Evolutionary conservation across 2,329 filamentous ascomycete genomes (phyloP).

Genomic region (Salinomyces thailandicus): DNA sequence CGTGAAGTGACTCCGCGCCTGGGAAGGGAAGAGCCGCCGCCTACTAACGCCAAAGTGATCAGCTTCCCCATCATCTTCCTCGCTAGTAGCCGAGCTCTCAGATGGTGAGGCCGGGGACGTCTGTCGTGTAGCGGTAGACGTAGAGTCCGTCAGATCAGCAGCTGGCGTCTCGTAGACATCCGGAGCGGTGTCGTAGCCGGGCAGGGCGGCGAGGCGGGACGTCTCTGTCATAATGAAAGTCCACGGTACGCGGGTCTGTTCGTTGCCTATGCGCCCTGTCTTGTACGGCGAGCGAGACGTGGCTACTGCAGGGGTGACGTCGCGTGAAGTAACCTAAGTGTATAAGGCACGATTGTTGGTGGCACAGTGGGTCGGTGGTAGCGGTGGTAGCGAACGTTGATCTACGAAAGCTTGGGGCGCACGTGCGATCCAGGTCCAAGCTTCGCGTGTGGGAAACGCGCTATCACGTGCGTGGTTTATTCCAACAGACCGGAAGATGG

Average conservation of each 20-base stretch:
- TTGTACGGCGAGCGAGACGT: too few relatives aligned
- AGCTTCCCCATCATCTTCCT: constrained; percentile 28
- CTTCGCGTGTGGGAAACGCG: background rate
- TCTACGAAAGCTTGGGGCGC: background rate
- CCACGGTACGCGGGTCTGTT: too few relatives aligned
- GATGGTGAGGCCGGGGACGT: constrained; percentile 12
- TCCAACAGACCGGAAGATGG: too few relatives aligned
- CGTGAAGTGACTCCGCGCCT: constrained; percentile 71
- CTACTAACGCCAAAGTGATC: constrained; percentile 58
- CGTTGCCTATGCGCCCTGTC: too few relatives aligned
- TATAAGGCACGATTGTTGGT: too few relatives aligned
- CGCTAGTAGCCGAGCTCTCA: constrained; percentile 22
- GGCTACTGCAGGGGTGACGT: too few relatives aligned
- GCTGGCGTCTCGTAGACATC: constrained; percentile 93
- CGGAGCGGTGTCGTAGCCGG: constrained; percentile 55
- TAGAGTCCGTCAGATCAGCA: constrained; percentile 71
- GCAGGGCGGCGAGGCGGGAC: constrained; percentile 13
- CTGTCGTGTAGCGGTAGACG: constrained; percentile 55
- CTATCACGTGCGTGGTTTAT: background rate
- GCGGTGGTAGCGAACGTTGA: background rate
- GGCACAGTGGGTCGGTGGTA: background rate
- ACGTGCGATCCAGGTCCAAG: too few relatives aligned
- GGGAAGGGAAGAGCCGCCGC: constrained; percentile 62
- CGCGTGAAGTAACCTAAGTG: too few relatives aligned
- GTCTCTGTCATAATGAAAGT: constrained; percentile 11